phyloP scores from a whole-genome alignment of 805 yeast species.

The Wickerhamiella sergipiensis region DNA sequence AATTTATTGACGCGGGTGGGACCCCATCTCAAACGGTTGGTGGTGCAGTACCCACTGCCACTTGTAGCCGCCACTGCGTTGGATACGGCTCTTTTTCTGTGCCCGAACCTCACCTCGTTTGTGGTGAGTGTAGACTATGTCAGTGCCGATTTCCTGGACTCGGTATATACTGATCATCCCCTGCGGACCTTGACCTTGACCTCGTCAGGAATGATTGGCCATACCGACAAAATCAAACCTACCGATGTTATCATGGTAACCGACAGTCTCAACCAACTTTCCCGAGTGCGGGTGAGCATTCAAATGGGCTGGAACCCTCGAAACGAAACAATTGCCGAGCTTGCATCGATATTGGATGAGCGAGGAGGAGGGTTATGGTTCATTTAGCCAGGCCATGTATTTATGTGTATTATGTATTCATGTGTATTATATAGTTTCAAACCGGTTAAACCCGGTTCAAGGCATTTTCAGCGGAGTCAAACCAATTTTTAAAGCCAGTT shows the following conservation, averaged over 20 bases:
- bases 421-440: no score
- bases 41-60: constrained; percentile 83
- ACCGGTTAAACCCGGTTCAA: no score
- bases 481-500: no score
- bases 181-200: constrained; percentile 54
- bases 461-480: no score
- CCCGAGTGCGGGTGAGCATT: constrained; percentile 51
- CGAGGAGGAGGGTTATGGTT: constrained; percentile 1
- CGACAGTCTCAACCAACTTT: constrained; percentile 55
- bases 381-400: background rate
- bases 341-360: background rate
- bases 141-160: constrained; percentile 29
- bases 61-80: constrained; percentile 52
- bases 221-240: constrained; percentile 70
- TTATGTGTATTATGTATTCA: background rate
- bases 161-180: constrained; percentile 30
- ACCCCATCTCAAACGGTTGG: constrained; percentile 42
- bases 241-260: constrained; percentile 85
- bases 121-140: constrained; percentile 73
- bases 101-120: constrained; percentile 55
- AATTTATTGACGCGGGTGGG: constrained; percentile 54
- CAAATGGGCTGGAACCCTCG: constrained; percentile 63
- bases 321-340: background rate
- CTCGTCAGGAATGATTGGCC: constrained; percentile 74
- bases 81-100: constrained; percentile 58